Evolutionary conservation across 2,329 filamentous ascomycete genomes (phyloP).

Genomic region (Calonectria fujianensis): DNA sequence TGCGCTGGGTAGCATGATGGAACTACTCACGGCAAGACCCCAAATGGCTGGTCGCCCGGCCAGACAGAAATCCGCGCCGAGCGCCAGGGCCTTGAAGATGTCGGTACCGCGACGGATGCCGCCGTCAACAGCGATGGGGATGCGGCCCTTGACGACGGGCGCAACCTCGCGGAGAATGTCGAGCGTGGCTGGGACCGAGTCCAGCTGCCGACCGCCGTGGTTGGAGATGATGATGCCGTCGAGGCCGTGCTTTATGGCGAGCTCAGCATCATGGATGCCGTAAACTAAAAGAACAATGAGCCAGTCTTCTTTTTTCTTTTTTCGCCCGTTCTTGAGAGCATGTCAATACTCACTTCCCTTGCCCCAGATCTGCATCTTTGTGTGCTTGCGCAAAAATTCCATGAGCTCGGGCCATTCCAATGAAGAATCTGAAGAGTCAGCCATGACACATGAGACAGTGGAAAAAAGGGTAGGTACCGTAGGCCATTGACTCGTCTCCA

Average conservation of each 20-base stretch:
- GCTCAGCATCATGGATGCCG: constrained; percentile 56
- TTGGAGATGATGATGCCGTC: constrained; percentile 59
- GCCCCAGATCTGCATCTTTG: constrained; percentile 40
- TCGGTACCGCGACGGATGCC: constrained; percentile 61
- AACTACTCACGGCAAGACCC: constrained; percentile 43
- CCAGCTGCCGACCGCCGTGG: constrained; percentile 60
- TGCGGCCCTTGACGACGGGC: constrained; percentile 46
- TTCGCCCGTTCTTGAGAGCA: not conserved
- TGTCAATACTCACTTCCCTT: constrained; percentile 39
- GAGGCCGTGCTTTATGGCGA: constrained; percentile 55
- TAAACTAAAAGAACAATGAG: constrained; percentile 45
- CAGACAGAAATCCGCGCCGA: constrained; percentile 54
- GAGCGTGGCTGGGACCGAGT: constrained; percentile 56
- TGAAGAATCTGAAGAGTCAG: constrained; percentile 9
- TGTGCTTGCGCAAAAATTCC: constrained; percentile 35
- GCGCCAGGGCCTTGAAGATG: constrained; percentile 59
- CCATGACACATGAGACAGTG: not conserved
- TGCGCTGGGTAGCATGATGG: no score
- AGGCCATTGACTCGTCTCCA: constrained; percentile 37
- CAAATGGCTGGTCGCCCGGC: constrained; percentile 42
- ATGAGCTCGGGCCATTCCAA: constrained; percentile 35
- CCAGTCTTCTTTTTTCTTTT: not conserved
- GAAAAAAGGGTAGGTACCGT: constrained; percentile 7
- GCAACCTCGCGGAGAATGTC: constrained; percentile 57
- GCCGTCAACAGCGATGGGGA: constrained; percentile 57